A percentile compares a stretch with the other conserved stretches of the same genome.
These are phyloP conservation scores for Phlebiopsis gigantea DNA, from an alignment of 768 basidiomycete species.

Conservation along the genomic window DNA sequence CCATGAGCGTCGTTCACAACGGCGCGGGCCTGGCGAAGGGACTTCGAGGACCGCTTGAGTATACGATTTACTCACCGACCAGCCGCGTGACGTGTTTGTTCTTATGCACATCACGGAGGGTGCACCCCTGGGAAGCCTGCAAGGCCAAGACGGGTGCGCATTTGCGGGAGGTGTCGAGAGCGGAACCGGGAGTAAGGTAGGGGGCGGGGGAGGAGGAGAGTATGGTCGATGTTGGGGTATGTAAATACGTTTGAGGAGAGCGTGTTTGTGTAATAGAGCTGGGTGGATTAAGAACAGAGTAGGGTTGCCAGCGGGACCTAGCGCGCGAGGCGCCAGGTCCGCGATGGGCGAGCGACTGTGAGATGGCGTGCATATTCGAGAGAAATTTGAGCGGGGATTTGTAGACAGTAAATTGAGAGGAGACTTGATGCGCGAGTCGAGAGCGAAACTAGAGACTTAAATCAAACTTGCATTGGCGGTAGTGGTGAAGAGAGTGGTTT, in stretches of 20 bases:
- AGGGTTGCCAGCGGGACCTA: slow-evolving; percentile 80
- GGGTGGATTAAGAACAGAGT: slow-evolving; percentile 39
- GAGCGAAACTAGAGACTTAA: slow-evolving; percentile 14
- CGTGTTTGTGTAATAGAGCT: slow-evolving; percentile 32
- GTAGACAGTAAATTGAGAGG: background rate
- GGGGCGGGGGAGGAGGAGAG: slow-evolving; percentile 38
- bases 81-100: slow-evolving; percentile 60
- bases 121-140: slow-evolving; percentile 24
- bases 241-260: slow-evolving; percentile 39
- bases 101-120: slow-evolving; percentile 46
- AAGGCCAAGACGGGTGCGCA: slow-evolving; percentile 27
- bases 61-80: slow-evolving; percentile 50
- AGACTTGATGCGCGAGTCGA: background rate
- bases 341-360: slow-evolving; percentile 62
- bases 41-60: background rate
- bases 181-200: slow-evolving; percentile 29
- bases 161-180: slow-evolving; percentile 26
- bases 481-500: slow-evolving; percentile 14
- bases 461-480: slow-evolving; percentile 21
- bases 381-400: slow-evolving; percentile 15
- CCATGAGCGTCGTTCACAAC: background rate
- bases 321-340: slow-evolving; percentile 60
- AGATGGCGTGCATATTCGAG: slow-evolving; percentile 29
- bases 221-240: slow-evolving; percentile 56
- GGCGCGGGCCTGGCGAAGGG: background rate